phyloP scores from a whole-genome alignment of 208 protist genomes.

The Crithidia expoeki region DNA sequence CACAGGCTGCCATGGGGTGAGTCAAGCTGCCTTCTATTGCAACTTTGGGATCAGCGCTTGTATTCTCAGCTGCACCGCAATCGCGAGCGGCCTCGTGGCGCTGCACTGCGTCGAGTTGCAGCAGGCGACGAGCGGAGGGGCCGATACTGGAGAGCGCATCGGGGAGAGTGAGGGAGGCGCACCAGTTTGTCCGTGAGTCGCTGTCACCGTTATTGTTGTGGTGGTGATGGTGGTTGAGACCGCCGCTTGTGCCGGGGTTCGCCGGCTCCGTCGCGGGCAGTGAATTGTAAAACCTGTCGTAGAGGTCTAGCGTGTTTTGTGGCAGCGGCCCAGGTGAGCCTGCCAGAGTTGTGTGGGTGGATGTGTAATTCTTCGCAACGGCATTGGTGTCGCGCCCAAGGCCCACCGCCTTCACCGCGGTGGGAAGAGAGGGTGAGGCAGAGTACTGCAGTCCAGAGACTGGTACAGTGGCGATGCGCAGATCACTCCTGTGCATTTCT shows the following conservation, averaged over 20 bases:
- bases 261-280: constrained; percentile 14
- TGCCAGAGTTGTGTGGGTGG: not conserved
- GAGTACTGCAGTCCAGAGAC: constrained; percentile 56
- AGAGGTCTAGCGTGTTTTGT: constrained; percentile 28
- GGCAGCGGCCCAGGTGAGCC: constrained; percentile 10
- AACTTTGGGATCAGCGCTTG: not conserved
- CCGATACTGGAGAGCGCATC: constrained; percentile 50
- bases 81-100: not conserved
- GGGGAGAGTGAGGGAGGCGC: constrained; percentile 17
- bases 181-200: not conserved
- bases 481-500: not conserved
- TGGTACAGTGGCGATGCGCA: constrained; percentile 42
- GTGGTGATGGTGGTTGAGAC: not conserved
- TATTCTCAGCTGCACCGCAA: too few relatives aligned
- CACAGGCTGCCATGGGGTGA: not conserved
- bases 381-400: constrained; percentile 3
- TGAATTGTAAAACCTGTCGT: constrained; percentile 30
- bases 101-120: constrained; percentile 29
- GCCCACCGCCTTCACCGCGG: constrained; percentile 28
- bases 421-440: constrained; percentile 57
- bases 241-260: not conserved
- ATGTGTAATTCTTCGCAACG: not conserved
- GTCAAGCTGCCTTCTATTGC: not conserved
- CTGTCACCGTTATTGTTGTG: not conserved
- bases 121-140: constrained; percentile 49